Conservation (phyloP, 371 early-diverging fungal species). For the Mortierella sp. region DNA sequence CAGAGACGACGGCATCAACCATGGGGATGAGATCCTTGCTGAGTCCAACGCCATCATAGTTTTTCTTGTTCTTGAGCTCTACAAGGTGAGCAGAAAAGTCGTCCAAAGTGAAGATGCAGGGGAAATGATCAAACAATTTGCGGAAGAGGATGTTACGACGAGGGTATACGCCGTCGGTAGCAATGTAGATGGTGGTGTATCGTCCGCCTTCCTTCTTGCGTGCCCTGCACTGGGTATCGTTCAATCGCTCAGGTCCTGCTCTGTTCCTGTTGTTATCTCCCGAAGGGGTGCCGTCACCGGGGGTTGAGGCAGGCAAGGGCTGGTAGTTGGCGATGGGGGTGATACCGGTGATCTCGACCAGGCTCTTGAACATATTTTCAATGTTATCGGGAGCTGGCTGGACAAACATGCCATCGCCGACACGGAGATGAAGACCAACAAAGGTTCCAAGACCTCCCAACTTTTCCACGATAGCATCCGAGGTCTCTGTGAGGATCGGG, state of each 20-base stretch:
- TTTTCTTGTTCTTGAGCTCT: slow-evolving; percentile 62
- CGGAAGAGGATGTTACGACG: slow-evolving; percentile 67
- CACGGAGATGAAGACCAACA: slow-evolving; percentile 65
- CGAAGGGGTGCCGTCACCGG: slow-evolving; percentile 10
- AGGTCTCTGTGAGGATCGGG: slow-evolving; percentile 63
- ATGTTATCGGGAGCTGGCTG: slow-evolving; percentile 42
- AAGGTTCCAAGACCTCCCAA: slow-evolving; percentile 67
- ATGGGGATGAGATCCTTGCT: slow-evolving; percentile 72
- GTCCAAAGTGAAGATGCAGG: slow-evolving; percentile 70
- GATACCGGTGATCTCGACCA: slow-evolving; percentile 50
- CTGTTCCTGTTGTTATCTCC: slow-evolving; percentile 5
- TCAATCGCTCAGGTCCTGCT: slow-evolving; percentile 18
- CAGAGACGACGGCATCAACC: slow-evolving; percentile 74
- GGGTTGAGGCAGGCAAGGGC: background rate
- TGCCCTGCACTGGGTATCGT: slow-evolving; percentile 21
- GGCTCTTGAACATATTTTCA: slow-evolving; percentile 42
- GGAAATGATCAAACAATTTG: slow-evolving; percentile 71
- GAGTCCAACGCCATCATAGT: slow-evolving; percentile 66
- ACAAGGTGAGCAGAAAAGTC: slow-evolving; percentile 66
- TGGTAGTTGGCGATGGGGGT: slow-evolving; percentile 33
- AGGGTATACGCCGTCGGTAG: slow-evolving; percentile 71
- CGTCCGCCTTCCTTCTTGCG: slow-evolving; percentile 28
- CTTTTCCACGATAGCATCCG: slow-evolving; percentile 62
- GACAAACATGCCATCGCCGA: slow-evolving; percentile 69
- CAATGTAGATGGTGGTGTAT: slow-evolving; percentile 66